Evolutionary conservation across 495 filamentous ascomycete species (phyloP), one percentile per base, ranked within the genome.

Genomic region (Penicillium ucsense): DNA sequence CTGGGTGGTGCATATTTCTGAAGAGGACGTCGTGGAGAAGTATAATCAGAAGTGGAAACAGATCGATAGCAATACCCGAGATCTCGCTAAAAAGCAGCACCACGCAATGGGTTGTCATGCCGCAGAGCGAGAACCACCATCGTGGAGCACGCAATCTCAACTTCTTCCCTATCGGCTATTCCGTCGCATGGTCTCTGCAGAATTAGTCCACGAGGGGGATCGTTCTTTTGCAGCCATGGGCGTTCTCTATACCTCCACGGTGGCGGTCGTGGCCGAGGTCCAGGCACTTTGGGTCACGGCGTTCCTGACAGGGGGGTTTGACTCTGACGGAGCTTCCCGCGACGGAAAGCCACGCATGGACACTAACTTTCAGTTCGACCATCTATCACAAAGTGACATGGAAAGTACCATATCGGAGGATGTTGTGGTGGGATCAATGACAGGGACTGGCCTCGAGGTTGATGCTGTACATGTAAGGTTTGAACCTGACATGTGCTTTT

Each of bases 221-320:
- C 76, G 79, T 4, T 80, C 82, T 28, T 77, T 84, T 43, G 82
- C 77, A 5, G 80, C 82, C 45, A 59, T 75, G 2, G 84, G 84
- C 3, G 63, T 73, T 5, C 49, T 84, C 4, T 63, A 75, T 33
- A 75, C 73, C 44, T 77, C 83, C 32, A 69, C 72, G 7, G 77
- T 78, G 34, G 60, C 74, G 5, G 62, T 78, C 3, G 69, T 78
- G 3, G 77, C 82, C 0, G 80, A 88, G 48, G 61, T 76, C 3
- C 82, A 87, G 50, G 80, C 78, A 4, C 66, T 88, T 5, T 89
- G 84, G 85, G 74, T 82, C 10, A 70, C 68, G 35, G 80, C 80
- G 0, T 88, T 76, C 45, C 44, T 83, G 0, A 64, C 53, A 0
- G 61, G 55, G 3, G 53, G 45, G 5, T 48, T 64, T 2, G 61